phyloP scores from a whole-genome alignment of 1,284 basidiomycete species.

The Grifola frondosa region DNA sequence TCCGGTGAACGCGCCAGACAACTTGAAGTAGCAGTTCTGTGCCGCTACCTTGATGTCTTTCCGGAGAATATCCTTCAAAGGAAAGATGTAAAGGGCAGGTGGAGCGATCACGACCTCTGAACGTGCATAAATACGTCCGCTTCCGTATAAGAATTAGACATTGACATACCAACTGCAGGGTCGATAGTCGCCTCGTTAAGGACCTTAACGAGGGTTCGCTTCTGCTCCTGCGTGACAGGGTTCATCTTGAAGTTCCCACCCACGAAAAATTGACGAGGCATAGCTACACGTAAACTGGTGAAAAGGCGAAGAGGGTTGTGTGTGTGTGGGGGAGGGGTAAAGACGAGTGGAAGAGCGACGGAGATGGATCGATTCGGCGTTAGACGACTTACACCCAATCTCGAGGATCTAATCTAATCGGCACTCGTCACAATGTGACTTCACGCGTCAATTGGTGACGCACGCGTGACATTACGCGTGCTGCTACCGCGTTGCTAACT shows the following conservation, averaged over 20 bases:
- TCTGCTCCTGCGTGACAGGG: slow-evolving; percentile 64
- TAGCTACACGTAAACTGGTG: no score
- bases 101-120: slow-evolving; percentile 91
- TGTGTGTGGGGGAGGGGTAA: background rate
- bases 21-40: slow-evolving; percentile 89
- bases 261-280: slow-evolving; percentile 84
- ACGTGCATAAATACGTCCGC: background rate
- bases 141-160: background rate
- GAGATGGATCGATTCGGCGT: background rate
- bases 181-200: slow-evolving; percentile 81
- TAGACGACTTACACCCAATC: background rate
- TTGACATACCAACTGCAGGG: slow-evolving; percentile 62
- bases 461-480: slow-evolving; percentile 6
- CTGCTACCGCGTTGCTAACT: background rate
- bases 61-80: slow-evolving; percentile 58
- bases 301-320: no score
- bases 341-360: background rate
- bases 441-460: slow-evolving; percentile 5
- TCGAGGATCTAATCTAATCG: slow-evolving; percentile 10
- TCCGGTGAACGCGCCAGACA: slow-evolving; percentile 92
- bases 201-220: slow-evolving; percentile 61
- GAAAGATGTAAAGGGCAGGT: slow-evolving; percentile 83
- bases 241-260: slow-evolving; percentile 99
- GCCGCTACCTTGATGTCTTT: slow-evolving; percentile 79
- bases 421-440: slow-evolving; percentile 1